Evolutionary conservation across 1,284 basidiomycete species (phyloP).

Genomic region (Ceratobasidium sp.): DNA sequence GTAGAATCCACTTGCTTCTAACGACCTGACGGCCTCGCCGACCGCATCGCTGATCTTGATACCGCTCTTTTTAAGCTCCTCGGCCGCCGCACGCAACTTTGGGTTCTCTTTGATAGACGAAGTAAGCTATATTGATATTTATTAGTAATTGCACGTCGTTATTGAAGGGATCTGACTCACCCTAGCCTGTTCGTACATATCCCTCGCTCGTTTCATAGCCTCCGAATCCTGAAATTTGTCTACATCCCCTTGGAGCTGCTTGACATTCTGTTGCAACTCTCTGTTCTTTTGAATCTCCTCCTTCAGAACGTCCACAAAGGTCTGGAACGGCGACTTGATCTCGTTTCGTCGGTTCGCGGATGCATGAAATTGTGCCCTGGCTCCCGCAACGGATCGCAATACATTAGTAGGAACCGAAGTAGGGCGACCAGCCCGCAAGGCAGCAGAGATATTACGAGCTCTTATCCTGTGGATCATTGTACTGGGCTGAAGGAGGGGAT

Average conservation of each 20-base stretch:
- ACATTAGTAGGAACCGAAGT: not conserved
- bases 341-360: conserved; percentile 67
- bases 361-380: conserved; percentile 61
- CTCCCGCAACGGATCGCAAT: conserved; percentile 20
- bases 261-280: conserved; percentile 94
- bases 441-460: not conserved
- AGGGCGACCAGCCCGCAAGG: conserved; percentile 15
- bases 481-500: not conserved
- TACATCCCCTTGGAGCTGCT: conserved; percentile 95
- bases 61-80: conserved; percentile 86
- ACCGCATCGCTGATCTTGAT: conserved; percentile 94
- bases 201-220: conserved; percentile 89
- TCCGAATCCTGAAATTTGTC: conserved; percentile 96
- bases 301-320: conserved; percentile 90
- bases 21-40: conserved; percentile 81
- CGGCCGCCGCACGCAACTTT: conserved; percentile 83
- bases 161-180: conserved; percentile 58
- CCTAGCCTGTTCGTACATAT: conserved; percentile 90
- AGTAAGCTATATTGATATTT: conserved; percentile 65
- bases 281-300: conserved; percentile 93
- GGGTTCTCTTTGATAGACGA: conserved; percentile 98
- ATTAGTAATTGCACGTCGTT: conserved; percentile 21
- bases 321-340: conserved; percentile 89
- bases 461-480: conserved; percentile 24
- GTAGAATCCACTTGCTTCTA: conserved; percentile 94